These are phyloP conservation scores for Botrytis sinoallii DNA, from an alignment of 2,329 filamentous ascomycete genomes.

Conservation along the genomic window DNA sequence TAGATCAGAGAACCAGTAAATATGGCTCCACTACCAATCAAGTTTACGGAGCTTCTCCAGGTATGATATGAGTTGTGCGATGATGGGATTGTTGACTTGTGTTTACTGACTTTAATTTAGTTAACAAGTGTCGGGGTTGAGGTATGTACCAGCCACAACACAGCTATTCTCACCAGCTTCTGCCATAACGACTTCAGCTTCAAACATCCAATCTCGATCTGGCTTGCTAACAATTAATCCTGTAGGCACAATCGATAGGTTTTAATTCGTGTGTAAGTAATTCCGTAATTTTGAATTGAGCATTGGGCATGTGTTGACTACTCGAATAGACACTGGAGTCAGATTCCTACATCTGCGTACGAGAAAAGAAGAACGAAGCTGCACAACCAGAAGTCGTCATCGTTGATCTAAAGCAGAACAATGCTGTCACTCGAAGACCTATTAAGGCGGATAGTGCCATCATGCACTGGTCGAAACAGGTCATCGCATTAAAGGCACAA, in stretches of 20 bases:
- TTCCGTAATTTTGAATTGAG: constrained; percentile 18
- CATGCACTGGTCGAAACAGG: constrained; percentile 96
- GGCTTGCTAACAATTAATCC: constrained; percentile 35
- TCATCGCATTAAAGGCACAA: constrained; percentile 95
- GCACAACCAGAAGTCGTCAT: constrained; percentile 93
- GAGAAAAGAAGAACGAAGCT: constrained; percentile 84
- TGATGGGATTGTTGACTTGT: constrained; percentile 56
- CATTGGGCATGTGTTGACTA: constrained; percentile 20
- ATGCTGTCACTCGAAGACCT: constrained; percentile 88
- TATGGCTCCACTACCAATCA: constrained; percentile 68
- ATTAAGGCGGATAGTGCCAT: constrained; percentile 99
- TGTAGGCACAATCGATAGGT: constrained; percentile 68
- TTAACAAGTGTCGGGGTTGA: constrained; percentile 52
- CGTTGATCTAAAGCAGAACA: constrained; percentile 94
- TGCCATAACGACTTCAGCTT: constrained; percentile 24
- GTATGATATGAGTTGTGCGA: constrained; percentile 81
- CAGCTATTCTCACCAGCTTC: constrained; percentile 24
- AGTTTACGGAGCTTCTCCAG: constrained; percentile 88
- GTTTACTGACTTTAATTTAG: constrained; percentile 39
- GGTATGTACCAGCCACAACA: constrained; percentile 42
- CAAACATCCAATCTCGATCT: constrained; percentile 16
- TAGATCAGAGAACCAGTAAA: constrained; percentile 21
- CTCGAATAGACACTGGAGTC: constrained; percentile 84
- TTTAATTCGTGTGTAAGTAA: constrained; percentile 80
- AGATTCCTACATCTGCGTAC: constrained; percentile 92